Percentiles rank a stretch among this genome's conserved stretches.
Evolutionary conservation across 371 early-diverging fungal genomes (phyloP).

Genomic region (Astathelohania contejeani): DNA sequence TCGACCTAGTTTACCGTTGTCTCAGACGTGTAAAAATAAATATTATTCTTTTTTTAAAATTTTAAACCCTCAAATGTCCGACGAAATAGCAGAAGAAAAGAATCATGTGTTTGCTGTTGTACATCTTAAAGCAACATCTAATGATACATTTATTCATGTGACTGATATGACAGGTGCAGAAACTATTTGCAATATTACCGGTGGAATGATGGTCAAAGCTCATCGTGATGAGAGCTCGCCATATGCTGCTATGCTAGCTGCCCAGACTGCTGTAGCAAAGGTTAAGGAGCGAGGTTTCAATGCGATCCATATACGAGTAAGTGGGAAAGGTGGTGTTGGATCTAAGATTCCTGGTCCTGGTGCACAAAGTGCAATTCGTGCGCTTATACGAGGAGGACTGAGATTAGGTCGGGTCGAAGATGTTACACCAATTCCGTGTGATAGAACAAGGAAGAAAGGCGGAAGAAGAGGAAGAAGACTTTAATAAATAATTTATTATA

Average conservation of each 20-base stretch:
- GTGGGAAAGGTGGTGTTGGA: constrained; percentile 98
- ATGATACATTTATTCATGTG: constrained; percentile 97
- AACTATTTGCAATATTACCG: constrained; percentile 96
- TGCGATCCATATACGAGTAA: constrained; percentile 96
- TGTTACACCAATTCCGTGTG: constrained; percentile 95
- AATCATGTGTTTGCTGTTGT: constrained; percentile 72
- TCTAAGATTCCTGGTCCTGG: constrained; percentile 97
- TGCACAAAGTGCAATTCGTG: constrained; percentile 96
- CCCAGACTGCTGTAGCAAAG: constrained; percentile 92
- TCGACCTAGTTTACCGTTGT: no score
- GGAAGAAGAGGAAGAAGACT: constrained; percentile 99
- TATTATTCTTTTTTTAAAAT: no score
- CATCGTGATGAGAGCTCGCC: constrained; percentile 99
- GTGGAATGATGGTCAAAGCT: constrained; percentile 99
- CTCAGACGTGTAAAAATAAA: no score
- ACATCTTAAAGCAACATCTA: constrained; percentile 97
- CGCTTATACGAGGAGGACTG: constrained; percentile 94
- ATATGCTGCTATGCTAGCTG: constrained; percentile 99
- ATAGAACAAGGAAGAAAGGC: constrained; percentile 95
- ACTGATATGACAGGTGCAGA: constrained; percentile 99
- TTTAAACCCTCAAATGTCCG: no score
- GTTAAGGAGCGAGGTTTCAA: constrained; percentile 97
- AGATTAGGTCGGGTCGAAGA: constrained; percentile 95
- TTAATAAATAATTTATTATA: no score
- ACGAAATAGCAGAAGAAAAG: constrained; percentile 1